phyloP scores from a whole-genome alignment of 805 yeast species.

The Candida piceae region DNA sequence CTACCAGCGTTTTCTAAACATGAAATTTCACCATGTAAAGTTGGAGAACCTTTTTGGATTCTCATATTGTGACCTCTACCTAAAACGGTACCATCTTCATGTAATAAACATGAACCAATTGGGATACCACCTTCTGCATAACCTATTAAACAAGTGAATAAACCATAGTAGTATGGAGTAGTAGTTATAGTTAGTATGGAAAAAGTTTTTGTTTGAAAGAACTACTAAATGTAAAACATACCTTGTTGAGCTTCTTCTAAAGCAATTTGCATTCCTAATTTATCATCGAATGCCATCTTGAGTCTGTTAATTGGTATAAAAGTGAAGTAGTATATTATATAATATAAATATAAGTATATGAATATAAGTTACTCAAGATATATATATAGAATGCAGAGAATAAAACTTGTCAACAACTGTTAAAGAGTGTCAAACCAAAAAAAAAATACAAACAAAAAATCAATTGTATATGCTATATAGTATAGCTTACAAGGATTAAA shows the following conservation, averaged over 20 bases:
- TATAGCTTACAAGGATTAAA: no score
- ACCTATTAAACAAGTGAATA: constrained; percentile 33
- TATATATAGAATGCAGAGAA: no score
- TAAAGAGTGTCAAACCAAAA: no score
- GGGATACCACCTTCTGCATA: constrained; percentile 76
- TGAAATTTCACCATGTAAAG: constrained; percentile 88
- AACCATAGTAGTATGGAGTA: constrained; percentile 1
- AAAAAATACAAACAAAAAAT: no score
- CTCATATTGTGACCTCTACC: constrained; percentile 92
- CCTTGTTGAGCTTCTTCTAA: constrained; percentile 66
- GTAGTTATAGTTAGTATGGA: no score
- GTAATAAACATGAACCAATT: constrained; percentile 63
- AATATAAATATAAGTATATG: no score
- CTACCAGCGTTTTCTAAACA: constrained; percentile 90
- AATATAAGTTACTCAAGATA: no score
- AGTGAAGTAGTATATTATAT: background rate
- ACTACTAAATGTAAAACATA: no score
- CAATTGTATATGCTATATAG: no score
- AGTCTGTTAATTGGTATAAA: background rate
- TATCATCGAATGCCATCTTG: constrained; percentile 54
- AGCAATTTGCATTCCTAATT: constrained; percentile 62
- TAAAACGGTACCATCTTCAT: constrained; percentile 70
- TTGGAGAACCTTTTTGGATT: constrained; percentile 78
- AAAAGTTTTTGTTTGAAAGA: no score
- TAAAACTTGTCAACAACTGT: no score